These are phyloP conservation scores for Atalantia buxifolia DNA, from an alignment of 345 rosid genomes.

Conservation along the genomic window DNA sequence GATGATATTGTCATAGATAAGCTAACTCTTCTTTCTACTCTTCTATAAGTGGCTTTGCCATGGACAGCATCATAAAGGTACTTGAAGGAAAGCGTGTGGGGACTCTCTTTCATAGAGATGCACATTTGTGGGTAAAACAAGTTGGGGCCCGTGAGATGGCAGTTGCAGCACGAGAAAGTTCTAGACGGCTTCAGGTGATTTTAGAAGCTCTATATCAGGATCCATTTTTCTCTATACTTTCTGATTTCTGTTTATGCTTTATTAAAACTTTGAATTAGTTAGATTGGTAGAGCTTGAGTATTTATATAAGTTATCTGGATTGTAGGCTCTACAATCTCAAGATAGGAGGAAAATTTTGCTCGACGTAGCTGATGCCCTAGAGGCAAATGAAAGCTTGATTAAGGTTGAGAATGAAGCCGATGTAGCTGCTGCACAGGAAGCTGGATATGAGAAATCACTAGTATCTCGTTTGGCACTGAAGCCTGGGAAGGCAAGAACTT, in stretches of 20 bases:
- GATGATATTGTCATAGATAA: not conserved
- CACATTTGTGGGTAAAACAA: constrained; percentile 45
- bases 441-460: constrained; percentile 44
- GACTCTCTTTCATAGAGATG: constrained; percentile 52
- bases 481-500: constrained; percentile 53
- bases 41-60: constrained; percentile 43
- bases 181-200: constrained; percentile 55
- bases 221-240: not conserved
- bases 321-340: constrained; percentile 36
- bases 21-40: constrained; percentile 1
- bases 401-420: constrained; percentile 56
- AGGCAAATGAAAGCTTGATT: constrained; percentile 45
- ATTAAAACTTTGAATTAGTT: not conserved
- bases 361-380: constrained; percentile 48
- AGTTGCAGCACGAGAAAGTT: constrained; percentile 51
- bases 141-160: constrained; percentile 49
- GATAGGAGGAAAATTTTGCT: constrained; percentile 50
- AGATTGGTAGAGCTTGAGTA: not conserved
- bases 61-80: constrained; percentile 43
- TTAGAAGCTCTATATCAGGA: not conserved
- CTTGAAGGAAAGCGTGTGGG: constrained; percentile 49
- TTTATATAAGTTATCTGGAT: not conserved
- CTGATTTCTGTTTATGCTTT: not conserved
- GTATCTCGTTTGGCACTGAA: constrained; percentile 49
- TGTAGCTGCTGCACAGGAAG: constrained; percentile 41